phyloP scores from a whole-genome alignment of 257 asterid species.

The Solanum commersonii region DNA sequence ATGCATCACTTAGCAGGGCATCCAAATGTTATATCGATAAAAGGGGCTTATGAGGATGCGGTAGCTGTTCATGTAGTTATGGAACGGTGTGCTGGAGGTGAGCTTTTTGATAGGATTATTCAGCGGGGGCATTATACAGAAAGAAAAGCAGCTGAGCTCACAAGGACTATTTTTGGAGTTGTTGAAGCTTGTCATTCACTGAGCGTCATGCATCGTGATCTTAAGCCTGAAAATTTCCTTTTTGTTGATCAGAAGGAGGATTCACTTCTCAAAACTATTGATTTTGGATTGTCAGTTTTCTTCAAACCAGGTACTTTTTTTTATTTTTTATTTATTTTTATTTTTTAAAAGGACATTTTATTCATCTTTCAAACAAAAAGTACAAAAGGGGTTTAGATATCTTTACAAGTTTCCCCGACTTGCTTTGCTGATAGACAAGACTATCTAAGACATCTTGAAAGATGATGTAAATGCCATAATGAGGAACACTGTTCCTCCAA shows the following conservation, averaged over 20 bases:
- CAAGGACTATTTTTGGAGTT: constrained; percentile 90
- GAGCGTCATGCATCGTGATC: constrained; percentile 97
- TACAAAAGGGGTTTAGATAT: too few species aligned
- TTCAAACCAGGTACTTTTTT: too few species aligned
- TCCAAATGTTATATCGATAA: constrained; percentile 81
- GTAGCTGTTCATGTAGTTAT: constrained; percentile 86
- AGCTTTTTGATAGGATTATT: constrained; percentile 86
- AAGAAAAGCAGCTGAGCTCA: constrained; percentile 92
- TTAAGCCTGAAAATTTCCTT: constrained; percentile 93
- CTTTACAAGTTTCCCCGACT: too few species aligned
- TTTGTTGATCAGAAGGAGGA: constrained; percentile 82
- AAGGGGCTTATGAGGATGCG: constrained; percentile 88
- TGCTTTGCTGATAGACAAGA: too few species aligned
- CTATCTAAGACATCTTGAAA: too few species aligned
- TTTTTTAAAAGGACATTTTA: too few species aligned
- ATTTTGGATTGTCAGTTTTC: constrained; percentile 84
- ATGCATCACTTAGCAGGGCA: constrained; percentile 95
- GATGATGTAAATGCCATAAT: too few species aligned
- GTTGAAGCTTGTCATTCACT: constrained; percentile 94
- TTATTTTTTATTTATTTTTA: too few species aligned
- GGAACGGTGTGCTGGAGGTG: constrained; percentile 94
- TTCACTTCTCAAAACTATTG: constrained; percentile 84
- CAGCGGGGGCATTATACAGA: constrained; percentile 91
- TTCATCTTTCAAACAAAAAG: too few species aligned
- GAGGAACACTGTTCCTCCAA: too few species aligned